Evolutionary conservation across 2,329 filamentous ascomycete genomes (phyloP), one percentile per base, ranked within the genome.

Genomic region (Monosporascus sp.): DNA sequence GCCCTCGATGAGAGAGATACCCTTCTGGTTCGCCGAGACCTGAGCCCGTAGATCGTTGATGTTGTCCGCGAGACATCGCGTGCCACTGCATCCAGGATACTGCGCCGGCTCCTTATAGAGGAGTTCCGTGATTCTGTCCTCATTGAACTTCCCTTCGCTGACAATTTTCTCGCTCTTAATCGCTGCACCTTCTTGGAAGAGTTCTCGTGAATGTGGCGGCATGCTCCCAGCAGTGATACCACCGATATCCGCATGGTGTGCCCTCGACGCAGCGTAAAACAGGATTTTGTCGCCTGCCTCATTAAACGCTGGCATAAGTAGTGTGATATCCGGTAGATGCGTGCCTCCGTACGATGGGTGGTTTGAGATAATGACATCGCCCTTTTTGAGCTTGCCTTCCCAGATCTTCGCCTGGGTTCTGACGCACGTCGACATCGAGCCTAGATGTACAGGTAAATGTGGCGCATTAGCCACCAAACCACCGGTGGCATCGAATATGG

Each of bases 301-400:
- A 57, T 83, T 83, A 68, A 93, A 93, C 1, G 89, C 88, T 0
- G 89, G 89, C 37, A 89, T 92, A 52, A 90, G 80, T 25, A 91
- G 85, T 0, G 89, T 94, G 53, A 94, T 89, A 64, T 94, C 89
- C 1, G 89, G 89, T 25, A 94, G 72, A 73, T 94, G 89, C 0
- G 90, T 95, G 41, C 89, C 89, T 37, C 89, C 89, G 63, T 85
- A 92, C 66, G 90, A 89, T 1, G 89, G 89, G 64, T 94, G 89
- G 61, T 94, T 94, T 0, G 88, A 89, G 6, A 93, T 88, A 43
- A 94, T 80, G 0, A 94, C 89, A 66, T 94, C 89, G 35, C 89
- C 89, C 52, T 81, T 84, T 62, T 89, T 88, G 50, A 94, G 73
- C 59, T 87, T 89, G 6, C 87, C 88, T 60, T 84, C 80, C 88